A percentile compares a stretch with the other conserved stretches of the same genome.
Evolutionary conservation across 768 basidiomycete genomes (phyloP).

Genomic region (Phaffia australis): DNA sequence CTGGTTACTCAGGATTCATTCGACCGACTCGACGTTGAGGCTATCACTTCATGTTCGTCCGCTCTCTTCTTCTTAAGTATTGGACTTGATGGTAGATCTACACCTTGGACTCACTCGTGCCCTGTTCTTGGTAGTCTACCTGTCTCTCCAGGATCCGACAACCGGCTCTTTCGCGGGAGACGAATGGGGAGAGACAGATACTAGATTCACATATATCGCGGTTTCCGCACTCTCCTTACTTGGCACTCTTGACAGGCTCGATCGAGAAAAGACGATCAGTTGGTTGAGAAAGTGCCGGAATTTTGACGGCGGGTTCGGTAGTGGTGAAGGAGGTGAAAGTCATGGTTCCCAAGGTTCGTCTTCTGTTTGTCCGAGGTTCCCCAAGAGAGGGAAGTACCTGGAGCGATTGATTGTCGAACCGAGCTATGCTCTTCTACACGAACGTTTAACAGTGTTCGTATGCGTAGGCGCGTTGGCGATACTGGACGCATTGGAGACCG

Average conservation of each 20-base stretch:
- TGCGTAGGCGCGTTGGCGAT: conserved; percentile 81
- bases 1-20: conserved; percentile 72
- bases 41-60: conserved; percentile 61
- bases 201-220: conserved; percentile 83
- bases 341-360: conserved; percentile 75
- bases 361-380: not conserved
- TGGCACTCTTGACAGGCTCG: conserved; percentile 57
- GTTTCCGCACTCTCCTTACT: conserved; percentile 71
- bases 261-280: conserved; percentile 52
- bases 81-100: not conserved
- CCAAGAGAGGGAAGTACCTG: not conserved
- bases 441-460: conserved; percentile 69
- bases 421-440: too few relatives aligned
- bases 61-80: not conserved
- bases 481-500: conserved; percentile 62
- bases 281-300: conserved; percentile 74
- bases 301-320: conserved; percentile 93
- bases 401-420: too few relatives aligned
- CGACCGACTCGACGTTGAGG: conserved; percentile 56
- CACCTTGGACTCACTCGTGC: not conserved
- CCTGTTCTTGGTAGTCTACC: conserved; percentile 50
- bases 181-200: conserved; percentile 79
- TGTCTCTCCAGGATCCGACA: conserved; percentile 62
- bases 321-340: conserved; percentile 71
- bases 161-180: conserved; percentile 88